Evolutionary conservation across 1,139 yeast genomes (phyloP).

Genomic region (Geotrichum carabidarum): DNA sequence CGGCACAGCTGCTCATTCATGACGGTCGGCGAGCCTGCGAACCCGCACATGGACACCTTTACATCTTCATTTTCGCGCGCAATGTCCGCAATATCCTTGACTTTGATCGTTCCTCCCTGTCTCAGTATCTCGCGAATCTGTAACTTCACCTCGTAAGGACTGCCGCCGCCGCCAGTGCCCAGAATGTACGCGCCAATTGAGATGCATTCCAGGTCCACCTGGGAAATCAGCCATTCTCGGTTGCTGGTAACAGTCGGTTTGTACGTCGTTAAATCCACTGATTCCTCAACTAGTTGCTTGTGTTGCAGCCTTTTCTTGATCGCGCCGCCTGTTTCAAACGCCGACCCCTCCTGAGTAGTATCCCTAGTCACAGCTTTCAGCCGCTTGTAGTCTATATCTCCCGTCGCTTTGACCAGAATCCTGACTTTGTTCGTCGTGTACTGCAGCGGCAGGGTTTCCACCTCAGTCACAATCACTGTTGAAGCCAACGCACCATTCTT

Average conservation of each 20-base stretch:
- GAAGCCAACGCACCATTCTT: slow-evolving; percentile 21
- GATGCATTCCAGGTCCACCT: slow-evolving; percentile 42
- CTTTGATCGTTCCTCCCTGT: slow-evolving; percentile 37
- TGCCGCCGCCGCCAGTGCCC: slow-evolving; percentile 51
- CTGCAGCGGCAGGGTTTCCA: slow-evolving; percentile 22
- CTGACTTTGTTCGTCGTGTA: slow-evolving; percentile 22
- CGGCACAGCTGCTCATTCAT: slow-evolving; percentile 43
- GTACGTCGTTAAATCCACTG: slow-evolving; percentile 28
- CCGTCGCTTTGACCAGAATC: slow-evolving; percentile 40
- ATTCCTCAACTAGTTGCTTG: neutral
- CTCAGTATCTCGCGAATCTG: slow-evolving; percentile 38
- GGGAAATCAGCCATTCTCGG: slow-evolving; percentile 42
- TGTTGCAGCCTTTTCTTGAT: neutral
- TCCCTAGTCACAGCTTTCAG: slow-evolving; percentile 11
- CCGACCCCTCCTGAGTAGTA: neutral
- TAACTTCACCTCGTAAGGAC: slow-evolving; percentile 43
- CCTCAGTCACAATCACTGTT: slow-evolving; percentile 22
- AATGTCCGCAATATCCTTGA: slow-evolving; percentile 38
- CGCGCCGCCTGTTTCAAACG: neutral
- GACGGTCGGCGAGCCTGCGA: slow-evolving; percentile 48
- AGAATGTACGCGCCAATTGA: slow-evolving; percentile 45
- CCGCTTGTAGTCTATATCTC: slow-evolving; percentile 39
- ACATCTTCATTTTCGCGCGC: slow-evolving; percentile 25
- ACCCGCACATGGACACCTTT: slow-evolving; percentile 37
- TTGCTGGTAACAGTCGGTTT: slow-evolving; percentile 37